Base-by-base conservation (phyloP, 148 eudicot species). In the Spergularia bocconei region DNA sequence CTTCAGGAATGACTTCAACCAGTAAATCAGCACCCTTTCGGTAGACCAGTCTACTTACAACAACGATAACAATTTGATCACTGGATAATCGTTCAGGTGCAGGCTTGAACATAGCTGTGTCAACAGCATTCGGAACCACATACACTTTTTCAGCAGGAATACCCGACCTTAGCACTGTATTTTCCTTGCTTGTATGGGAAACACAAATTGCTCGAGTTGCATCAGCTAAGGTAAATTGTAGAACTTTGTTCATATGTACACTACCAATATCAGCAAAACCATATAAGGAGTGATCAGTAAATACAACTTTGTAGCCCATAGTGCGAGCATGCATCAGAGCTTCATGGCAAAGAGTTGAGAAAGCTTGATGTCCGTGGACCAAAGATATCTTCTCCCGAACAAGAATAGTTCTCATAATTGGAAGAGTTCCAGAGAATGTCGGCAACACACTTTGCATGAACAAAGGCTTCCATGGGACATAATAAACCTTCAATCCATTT, bases 301-400 rank as follows among this genome's bases (percentile, higher is more conserved):
- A 94, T 56, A 94, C 90, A 74, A 91, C 98, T 83, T 89, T 91
- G 77, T 90, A 94, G 21, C 96, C 98, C 98, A 94, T 94, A 13
- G 93, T 92, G 67, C 98, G 98, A 66, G 97, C 97, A 29, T 94
- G 97, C 98, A 94, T 94, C 58, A 94, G 73, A 82, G 97, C 97
- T 86, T 94, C 98, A 75, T 94, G 97, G 71, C 98, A 94, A 12
- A 94, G 88, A 80, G 98, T 94, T 75, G 98, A 94, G 79, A 94
- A 94, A 77, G 98, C 97, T 86, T 94, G 98, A 79, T 94, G 98
- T 59, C 98, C 98, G 80, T 94, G 98, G 69, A 94, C 97, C 80
- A 94, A 76, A 0, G 98, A 85, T 79, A 94, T 94, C 71, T 77
- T 90, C 81, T 94, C 97, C 64, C 97, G 89, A 57, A 91, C 86